These are phyloP conservation scores for Silene vulgaris DNA, from an alignment of 179 eudicot species.

Conservation along the genomic window DNA sequence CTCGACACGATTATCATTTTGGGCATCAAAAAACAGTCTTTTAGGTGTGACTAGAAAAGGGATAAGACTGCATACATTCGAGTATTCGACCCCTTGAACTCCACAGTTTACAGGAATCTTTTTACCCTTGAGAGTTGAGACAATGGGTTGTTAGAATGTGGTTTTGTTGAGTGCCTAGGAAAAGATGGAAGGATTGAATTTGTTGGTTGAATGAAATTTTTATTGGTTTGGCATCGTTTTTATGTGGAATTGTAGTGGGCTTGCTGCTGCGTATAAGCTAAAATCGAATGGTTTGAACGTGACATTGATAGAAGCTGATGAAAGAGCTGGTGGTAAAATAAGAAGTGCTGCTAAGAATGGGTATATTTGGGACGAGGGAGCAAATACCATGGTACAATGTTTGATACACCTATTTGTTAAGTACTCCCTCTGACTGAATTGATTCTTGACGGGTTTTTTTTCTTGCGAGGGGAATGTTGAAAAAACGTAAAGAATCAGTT, in stretches of 20 bases:
- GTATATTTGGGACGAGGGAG: slow-evolving; percentile 95
- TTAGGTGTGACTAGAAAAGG: too few relatives aligned
- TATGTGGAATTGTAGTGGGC: slow-evolving; percentile 58
- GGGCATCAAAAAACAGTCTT: too few relatives aligned
- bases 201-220: neutral
- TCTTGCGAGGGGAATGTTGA: too few relatives aligned
- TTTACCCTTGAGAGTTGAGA: too few relatives aligned
- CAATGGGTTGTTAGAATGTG: too few relatives aligned
- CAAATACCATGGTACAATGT: slow-evolving; percentile 77
- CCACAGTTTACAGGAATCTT: too few relatives aligned
- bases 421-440: neutral
- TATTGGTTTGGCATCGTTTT: slow-evolving; percentile 1
- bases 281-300: slow-evolving; percentile 66
- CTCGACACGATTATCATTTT: too few relatives aligned
- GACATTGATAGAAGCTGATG: slow-evolving; percentile 80
- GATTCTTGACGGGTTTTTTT: neutral
- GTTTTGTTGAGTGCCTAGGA: neutral
- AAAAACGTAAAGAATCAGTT: too few relatives aligned
- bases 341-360: slow-evolving; percentile 65
- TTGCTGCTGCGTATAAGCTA: slow-evolving; percentile 89
- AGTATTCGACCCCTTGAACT: too few relatives aligned
- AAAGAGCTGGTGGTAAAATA: slow-evolving; percentile 77
- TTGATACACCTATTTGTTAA: neutral
- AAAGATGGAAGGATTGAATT: neutral
- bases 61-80: too few relatives aligned